phyloP scores from a whole-genome alignment of 306 rosid genomes.

The Erythrophleum fordii region DNA sequence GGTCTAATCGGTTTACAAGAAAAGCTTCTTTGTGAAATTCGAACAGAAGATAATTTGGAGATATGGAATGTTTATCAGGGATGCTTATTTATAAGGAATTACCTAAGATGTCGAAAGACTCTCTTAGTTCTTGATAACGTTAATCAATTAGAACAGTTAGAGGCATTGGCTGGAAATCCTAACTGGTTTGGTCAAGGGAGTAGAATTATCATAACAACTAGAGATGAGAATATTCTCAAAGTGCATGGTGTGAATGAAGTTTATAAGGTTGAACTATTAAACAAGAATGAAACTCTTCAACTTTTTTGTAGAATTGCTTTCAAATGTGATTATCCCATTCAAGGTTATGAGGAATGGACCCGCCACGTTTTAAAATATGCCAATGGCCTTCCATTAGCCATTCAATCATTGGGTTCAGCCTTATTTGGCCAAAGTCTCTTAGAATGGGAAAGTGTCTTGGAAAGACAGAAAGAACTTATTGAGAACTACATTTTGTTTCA shows the following conservation, averaged over 20 bases:
- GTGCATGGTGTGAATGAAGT: not conserved
- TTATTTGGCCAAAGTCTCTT: not conserved
- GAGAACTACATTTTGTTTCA: not conserved
- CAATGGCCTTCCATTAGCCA: not conserved
- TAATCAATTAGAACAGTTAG: not conserved
- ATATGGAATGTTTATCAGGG: not conserved
- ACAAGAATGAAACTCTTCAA: not conserved
- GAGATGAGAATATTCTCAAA: not conserved
- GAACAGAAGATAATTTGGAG: not conserved
- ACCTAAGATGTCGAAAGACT: not conserved
- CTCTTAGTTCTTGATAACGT: not conserved
- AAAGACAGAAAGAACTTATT: not conserved
- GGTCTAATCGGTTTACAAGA: not conserved
- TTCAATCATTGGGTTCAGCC: not conserved
- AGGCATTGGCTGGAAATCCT: not conserved
- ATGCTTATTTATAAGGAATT: not conserved
- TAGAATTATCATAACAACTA: no score
- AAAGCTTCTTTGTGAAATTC: not conserved
- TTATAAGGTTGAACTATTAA: not conserved
- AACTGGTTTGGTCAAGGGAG: not conserved
- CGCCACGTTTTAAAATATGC: not conserved
- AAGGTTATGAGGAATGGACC: not conserved
- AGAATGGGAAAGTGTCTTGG: not conserved
- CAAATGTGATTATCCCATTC: not conserved
- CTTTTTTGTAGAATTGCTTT: not conserved